phyloP scores from a whole-genome alignment of 768 basidiomycete species.

The Mycena floridula region DNA sequence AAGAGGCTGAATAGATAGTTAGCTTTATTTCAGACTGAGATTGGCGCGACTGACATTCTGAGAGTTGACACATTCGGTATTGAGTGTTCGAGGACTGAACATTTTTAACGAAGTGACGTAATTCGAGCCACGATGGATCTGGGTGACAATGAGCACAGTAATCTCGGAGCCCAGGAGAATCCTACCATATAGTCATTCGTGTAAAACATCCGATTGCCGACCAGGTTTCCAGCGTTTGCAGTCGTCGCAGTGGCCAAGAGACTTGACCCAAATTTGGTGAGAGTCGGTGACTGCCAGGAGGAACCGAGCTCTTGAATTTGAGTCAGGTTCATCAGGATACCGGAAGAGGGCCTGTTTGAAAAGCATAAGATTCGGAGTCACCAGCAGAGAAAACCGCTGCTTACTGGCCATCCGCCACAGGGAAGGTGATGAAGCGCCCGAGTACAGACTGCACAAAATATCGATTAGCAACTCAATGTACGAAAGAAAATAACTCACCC shows the following conservation, averaged over 20 bases:
- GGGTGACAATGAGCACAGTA: constrained; percentile 1
- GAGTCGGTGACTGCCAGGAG: constrained; percentile 28
- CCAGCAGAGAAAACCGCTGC: constrained; percentile 9
- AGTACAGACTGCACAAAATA: constrained; percentile 43
- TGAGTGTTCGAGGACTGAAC: constrained; percentile 51
- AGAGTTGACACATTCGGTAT: constrained; percentile 60
- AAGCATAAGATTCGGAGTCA: background rate
- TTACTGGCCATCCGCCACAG: constrained; percentile 41
- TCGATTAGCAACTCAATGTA: background rate
- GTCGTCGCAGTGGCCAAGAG: constrained; percentile 12
- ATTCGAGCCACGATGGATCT: constrained; percentile 57
- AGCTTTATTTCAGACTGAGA: constrained; percentile 1
- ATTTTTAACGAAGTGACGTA: constrained; percentile 61
- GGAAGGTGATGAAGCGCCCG: constrained; percentile 64
- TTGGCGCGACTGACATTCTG: constrained; percentile 41
- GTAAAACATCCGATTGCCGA: constrained; percentile 21
- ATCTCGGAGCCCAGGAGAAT: background rate
- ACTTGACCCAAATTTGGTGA: constrained; percentile 19
- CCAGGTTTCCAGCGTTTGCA: constrained; percentile 16
- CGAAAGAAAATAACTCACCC: constrained; percentile 35
- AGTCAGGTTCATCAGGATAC: constrained; percentile 37
- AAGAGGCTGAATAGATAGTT: constrained; percentile 36
- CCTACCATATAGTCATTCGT: constrained; percentile 49
- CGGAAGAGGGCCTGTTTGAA: constrained; percentile 28
- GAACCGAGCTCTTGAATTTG: constrained; percentile 31